phyloP scores from a whole-genome alignment of 2,329 filamentous ascomycete species.

The Aaosphaeria pasadenensis region DNA sequence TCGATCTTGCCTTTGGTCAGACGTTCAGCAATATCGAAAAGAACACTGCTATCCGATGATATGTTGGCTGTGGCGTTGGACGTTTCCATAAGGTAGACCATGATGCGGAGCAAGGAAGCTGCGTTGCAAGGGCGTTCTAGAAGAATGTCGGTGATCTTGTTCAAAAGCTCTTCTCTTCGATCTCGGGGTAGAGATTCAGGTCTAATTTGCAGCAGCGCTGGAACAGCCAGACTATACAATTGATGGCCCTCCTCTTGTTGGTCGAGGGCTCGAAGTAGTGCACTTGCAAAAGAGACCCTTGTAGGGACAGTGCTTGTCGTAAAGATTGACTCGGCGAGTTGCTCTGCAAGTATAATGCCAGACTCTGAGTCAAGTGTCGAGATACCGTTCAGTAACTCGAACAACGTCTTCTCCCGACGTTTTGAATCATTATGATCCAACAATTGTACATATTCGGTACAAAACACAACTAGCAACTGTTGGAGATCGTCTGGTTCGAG shows the following conservation, averaged over 20 bases:
- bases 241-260: conserved; percentile 3
- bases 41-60: conserved; percentile 17
- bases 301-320: conserved; percentile 7
- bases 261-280: conserved; percentile 14
- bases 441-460: conserved; percentile 20
- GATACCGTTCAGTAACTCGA: conserved; percentile 15
- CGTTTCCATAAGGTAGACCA: conserved; percentile 30
- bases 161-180: conserved; percentile 28
- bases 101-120: conserved; percentile 17
- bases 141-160: conserved; percentile 21
- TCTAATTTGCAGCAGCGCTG: conserved; percentile 19
- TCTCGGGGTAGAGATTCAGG: conserved; percentile 26
- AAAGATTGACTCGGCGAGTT: conserved; percentile 21
- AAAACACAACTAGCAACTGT: conserved; percentile 23
- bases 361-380: conserved; percentile 7
- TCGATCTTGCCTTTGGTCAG: conserved; percentile 14
- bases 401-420: conserved; percentile 12
- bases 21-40: conserved; percentile 28
- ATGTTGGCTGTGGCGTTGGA: conserved; percentile 36
- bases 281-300: conserved; percentile 15
- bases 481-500: conserved; percentile 14
- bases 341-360: conserved; percentile 8
- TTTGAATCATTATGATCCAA: conserved; percentile 17
- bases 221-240: conserved; percentile 10
- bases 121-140: conserved; percentile 5